Conservation (phyloP, 208 protist species). For the Trypanosoma cruzi region DNA sequence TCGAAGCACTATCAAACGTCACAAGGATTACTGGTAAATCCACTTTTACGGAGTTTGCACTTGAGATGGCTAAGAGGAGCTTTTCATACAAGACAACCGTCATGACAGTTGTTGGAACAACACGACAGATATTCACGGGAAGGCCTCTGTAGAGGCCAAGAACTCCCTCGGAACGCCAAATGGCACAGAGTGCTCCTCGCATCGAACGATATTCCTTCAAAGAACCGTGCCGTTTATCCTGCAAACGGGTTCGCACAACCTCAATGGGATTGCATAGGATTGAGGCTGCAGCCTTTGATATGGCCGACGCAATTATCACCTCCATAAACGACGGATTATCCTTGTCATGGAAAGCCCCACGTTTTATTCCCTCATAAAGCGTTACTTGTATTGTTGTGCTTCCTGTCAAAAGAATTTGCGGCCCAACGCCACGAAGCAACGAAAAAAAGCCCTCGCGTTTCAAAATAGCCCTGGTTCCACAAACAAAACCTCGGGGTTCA, state of each 20-base stretch:
- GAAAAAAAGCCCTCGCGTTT: conserved; percentile 56
- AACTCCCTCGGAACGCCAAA: conserved; percentile 77
- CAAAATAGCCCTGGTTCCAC: conserved; percentile 43
- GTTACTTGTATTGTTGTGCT: conserved; percentile 86
- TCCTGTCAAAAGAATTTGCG: conserved; percentile 75
- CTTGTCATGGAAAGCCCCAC: conserved; percentile 55
- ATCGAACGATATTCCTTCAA: conserved; percentile 56
- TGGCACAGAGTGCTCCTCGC: conserved; percentile 51
- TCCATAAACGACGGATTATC: conserved; percentile 62
- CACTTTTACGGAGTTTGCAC: too few relatives aligned
- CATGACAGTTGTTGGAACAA: conserved; percentile 80
- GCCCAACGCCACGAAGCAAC: conserved; percentile 69
- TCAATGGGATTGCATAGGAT: conserved; percentile 83
- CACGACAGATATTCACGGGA: conserved; percentile 75
- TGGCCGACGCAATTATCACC: conserved; percentile 61
- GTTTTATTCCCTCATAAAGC: conserved; percentile 79
- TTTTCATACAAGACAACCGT: conserved; percentile 87
- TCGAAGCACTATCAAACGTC: background rate
- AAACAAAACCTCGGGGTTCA: conserved; percentile 16
- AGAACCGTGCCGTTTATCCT: conserved; percentile 64
- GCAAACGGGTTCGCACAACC: conserved; percentile 80
- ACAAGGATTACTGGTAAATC: too few relatives aligned
- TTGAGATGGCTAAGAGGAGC: conserved; percentile 34
- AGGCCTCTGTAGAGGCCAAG: conserved; percentile 78
- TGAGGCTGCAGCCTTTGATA: conserved; percentile 73